Base-by-base conservation (phyloP, 2,329 filamentous ascomycete genomes). In the Verticillium dahliae region DNA sequence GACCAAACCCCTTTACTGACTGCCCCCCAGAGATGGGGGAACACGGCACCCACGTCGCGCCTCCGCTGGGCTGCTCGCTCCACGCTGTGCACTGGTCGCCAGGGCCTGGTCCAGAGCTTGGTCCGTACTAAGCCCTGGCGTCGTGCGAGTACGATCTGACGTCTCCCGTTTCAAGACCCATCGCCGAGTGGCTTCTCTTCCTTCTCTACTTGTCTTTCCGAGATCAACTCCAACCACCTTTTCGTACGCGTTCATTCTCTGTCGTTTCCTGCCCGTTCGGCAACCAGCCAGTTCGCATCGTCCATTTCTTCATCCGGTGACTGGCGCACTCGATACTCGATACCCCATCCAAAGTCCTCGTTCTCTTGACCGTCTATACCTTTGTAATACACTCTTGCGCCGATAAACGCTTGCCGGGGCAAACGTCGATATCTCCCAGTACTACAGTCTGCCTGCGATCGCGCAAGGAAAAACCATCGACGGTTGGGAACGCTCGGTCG, bases 151-250 rank as follows among this genome's bases (percentile, higher is more conserved):
- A 18, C 61, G 66, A 65, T 69, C 65, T 69, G 67, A 70, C 70
- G 64, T 65, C 63, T 66, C 62, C 64, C 62, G 69, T 71, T 70
- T 72, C 68, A 67, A 67, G 62, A 63, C 38, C 27, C 56, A 31
- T 37, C 61, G 62, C 64, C 60, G 45, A 60, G 59, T 60, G 41
- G 62, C 61, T 4, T 60, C 61, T 61, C 34, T 55, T 56, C 54
- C 59, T 61, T 59, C 56, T 59, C 60, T 65, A 56, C 54, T 58
- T 58, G 57, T 62, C 39, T 61, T 22, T 60, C 60, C 60, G 61
- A 56, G 18, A 63, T 64, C 54, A 60, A 54, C 58, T 65, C 57
- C 59, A 34, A 37, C 60, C 57, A 41, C 62, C 41, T 57, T 57
- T 52, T 62, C 62, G 57, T 61, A 56, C 57, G 58, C 59, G 37